These are phyloP conservation scores for Aaosphaeria pasadenensis DNA, from an alignment of 2,329 filamentous ascomycete species.

Conservation along the genomic window DNA sequence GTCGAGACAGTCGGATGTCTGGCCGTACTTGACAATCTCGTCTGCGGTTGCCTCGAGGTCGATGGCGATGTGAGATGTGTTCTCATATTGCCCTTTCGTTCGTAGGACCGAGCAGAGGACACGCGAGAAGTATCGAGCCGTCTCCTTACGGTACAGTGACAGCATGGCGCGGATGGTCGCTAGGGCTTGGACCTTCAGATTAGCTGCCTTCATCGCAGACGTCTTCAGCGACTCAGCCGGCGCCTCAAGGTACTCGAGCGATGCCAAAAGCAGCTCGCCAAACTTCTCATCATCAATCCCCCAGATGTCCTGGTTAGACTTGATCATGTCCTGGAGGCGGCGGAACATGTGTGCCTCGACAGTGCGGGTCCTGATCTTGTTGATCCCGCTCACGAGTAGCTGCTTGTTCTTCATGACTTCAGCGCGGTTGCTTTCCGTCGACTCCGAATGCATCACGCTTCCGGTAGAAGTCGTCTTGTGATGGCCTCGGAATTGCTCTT, in stretches of 20 bases:
- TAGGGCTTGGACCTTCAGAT: slow-evolving; percentile 71
- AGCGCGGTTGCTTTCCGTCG: slow-evolving; percentile 29
- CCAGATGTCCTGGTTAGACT: slow-evolving; percentile 61
- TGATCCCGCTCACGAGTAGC: slow-evolving; percentile 70
- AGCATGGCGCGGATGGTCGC: slow-evolving; percentile 72
- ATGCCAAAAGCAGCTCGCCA: slow-evolving; percentile 62
- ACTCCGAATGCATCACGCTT: slow-evolving; percentile 31
- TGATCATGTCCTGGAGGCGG: slow-evolving; percentile 71
- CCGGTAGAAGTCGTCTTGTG: slow-evolving; percentile 38
- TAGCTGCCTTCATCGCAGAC: slow-evolving; percentile 63
- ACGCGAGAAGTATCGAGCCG: slow-evolving; percentile 64
- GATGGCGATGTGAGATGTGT: slow-evolving; percentile 67
- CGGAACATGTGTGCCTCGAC: slow-evolving; percentile 82
- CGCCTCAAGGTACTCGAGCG: slow-evolving; percentile 70
- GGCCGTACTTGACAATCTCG: slow-evolving; percentile 66
- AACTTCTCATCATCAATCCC: slow-evolving; percentile 68
- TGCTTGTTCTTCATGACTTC: slow-evolving; percentile 49
- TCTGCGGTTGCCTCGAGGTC: slow-evolving; percentile 72
- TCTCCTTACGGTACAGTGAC: slow-evolving; percentile 63
- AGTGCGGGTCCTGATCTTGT: slow-evolving; percentile 66
- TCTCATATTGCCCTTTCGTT: slow-evolving; percentile 65
- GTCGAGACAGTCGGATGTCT: slow-evolving; percentile 53
- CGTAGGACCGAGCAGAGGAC: slow-evolving; percentile 66
- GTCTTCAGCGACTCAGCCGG: slow-evolving; percentile 46
- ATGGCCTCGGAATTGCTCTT: slow-evolving; percentile 27